Base-by-base conservation (phyloP, 1,284 basidiomycete genomes). In the Gymnopus androsaceus region DNA sequence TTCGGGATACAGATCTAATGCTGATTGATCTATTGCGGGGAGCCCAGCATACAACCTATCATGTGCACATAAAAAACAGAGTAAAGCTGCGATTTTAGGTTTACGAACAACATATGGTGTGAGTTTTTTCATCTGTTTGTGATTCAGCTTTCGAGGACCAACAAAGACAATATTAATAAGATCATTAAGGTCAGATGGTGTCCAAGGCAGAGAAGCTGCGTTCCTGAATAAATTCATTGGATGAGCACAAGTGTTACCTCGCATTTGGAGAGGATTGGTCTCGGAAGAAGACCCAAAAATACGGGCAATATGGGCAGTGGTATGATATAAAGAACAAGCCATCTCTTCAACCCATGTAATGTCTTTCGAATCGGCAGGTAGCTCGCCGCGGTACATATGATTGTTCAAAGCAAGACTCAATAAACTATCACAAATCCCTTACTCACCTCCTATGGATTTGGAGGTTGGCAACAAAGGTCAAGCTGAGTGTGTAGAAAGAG, bases 131-230 rank as follows among this genome's bases (percentile, higher is more conserved):
- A 61, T 14, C 11, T 52, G 46, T 3, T 56, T 46, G 23, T 38
- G 17, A 2, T 62, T 55, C 42, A 61, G 57, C 19, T 63, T 61
- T 1, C 55, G 51, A 40, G 62, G 49, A 3, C 67, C 65, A 21
- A 69, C 56, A 52, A 69, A 69, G 0, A 69, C 61, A 15, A 68
- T 59, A 21, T 45, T 56, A 11, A 68, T 34, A 28, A 60, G 48
- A 14, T 57, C 63, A 60, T 59, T 66, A 27, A 67, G 38, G 59
- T 68, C 57, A 11, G 51, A 46, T 42, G 61, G 62, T 11, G 60
- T 63, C 0, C 59, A 52, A 17, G 66, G 67, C 3, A 69, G 44
- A 11, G 59, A 49, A 40, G 25, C n/a, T 5, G 63, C 66, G 40
- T 66, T 65, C 3, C 61, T 62, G 6, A 65, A 28, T 15, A 67